Evolutionary conservation across 495 filamentous ascomycete species (phyloP).

Genomic region (Neurospora sp.): DNA sequence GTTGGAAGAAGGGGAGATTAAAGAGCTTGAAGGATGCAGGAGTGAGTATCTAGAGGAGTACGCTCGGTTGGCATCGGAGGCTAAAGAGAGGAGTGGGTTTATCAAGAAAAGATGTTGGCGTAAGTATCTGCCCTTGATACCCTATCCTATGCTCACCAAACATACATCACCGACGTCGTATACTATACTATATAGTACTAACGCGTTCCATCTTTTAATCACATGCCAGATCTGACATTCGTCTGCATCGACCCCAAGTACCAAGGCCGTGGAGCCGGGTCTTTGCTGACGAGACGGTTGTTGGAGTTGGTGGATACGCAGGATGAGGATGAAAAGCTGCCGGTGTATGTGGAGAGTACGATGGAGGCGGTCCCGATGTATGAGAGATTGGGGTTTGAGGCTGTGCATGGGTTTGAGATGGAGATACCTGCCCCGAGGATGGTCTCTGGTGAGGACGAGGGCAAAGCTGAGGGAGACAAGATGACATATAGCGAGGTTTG

Average conservation of each 20-base stretch:
- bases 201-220: neutral
- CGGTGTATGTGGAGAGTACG: constrained; percentile 36
- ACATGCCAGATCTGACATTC: constrained; percentile 21
- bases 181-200: neutral
- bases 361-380: constrained; percentile 32
- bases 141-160: neutral
- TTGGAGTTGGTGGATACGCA: constrained; percentile 17
- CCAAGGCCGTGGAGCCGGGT: constrained; percentile 32
- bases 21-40: constrained; percentile 6
- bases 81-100: constrained; percentile 18
- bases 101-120: constrained; percentile 12
- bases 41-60: constrained; percentile 25
- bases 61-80: constrained; percentile 19
- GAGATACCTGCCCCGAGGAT: constrained; percentile 6
- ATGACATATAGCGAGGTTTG: constrained; percentile 19
- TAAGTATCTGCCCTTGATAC: constrained; percentile 2
- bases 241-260: constrained; percentile 32
- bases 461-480: neutral
- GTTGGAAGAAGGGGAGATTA: constrained; percentile 12
- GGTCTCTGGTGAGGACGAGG: neutral
- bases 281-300: constrained; percentile 18
- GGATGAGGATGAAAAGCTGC: constrained; percentile 21
- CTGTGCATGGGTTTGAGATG: constrained; percentile 21
- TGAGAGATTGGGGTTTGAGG: constrained; percentile 28
- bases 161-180: neutral